Conservation (phyloP, 106 monocot species). For the Amphibolis antarctica region DNA sequence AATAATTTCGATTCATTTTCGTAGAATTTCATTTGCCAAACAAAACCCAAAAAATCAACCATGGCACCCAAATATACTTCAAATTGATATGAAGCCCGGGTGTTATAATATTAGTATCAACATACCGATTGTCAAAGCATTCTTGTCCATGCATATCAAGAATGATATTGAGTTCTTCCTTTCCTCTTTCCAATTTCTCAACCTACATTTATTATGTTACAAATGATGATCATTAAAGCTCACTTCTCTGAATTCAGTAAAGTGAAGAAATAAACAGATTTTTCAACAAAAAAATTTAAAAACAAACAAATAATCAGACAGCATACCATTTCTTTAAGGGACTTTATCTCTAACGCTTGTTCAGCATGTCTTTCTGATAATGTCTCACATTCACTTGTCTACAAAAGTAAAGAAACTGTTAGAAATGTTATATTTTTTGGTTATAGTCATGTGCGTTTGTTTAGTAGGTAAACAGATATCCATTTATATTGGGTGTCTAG, state of each 20-base stretch:
- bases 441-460: no score
- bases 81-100: not conserved
- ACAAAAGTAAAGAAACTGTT: not conserved
- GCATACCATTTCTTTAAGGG: constrained; percentile 62
- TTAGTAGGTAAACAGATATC: no score
- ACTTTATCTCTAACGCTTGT: constrained; percentile 47
- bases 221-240: not conserved
- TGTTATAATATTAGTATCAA: not conserved
- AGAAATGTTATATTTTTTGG: no score
- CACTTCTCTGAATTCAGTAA: not conserved
- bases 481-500: no score
- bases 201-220: constrained; percentile 26
- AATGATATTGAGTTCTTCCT: constrained; percentile 52
- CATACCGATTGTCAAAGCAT: constrained; percentile 67
- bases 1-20: no score
- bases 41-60: no score
- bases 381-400: constrained; percentile 47
- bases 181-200: constrained; percentile 72
- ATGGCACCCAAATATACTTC: not conserved
- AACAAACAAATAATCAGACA: not conserved
- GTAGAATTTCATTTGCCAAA: no score
- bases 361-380: constrained; percentile 48
- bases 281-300: not conserved
- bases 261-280: no score
- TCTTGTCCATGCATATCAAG: constrained; percentile 82